phyloP scores from a whole-genome alignment of 2,329 filamentous ascomycete species.

The Phialophora verrucosa region DNA sequence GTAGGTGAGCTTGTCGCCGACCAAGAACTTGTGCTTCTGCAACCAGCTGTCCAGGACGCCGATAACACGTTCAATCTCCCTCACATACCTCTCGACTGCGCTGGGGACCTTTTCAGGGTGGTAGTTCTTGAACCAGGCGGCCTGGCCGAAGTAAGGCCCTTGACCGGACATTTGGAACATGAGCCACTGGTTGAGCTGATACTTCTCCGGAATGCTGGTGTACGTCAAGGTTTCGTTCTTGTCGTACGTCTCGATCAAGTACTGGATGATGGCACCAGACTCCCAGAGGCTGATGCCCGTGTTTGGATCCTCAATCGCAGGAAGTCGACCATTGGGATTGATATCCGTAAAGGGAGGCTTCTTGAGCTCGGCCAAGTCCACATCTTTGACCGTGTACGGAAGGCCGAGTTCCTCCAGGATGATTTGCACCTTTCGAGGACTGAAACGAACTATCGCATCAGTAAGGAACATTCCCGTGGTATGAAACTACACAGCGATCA shows the following conservation, averaged over 20 bases:
- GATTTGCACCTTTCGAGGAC: constrained; percentile 42
- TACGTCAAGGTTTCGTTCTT: constrained; percentile 48
- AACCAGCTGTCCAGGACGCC: constrained; percentile 53
- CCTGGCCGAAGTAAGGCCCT: constrained; percentile 58
- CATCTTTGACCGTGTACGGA: constrained; percentile 40
- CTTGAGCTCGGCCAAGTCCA: constrained; percentile 41
- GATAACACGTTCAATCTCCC: constrained; percentile 53
- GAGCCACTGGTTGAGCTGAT: constrained; percentile 53
- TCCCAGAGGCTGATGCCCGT: constrained; percentile 51
- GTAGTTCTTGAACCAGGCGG: constrained; percentile 50
- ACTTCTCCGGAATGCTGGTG: constrained; percentile 44
- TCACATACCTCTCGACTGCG: constrained; percentile 53
- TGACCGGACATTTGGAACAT: constrained; percentile 55
- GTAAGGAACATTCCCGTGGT: no score
- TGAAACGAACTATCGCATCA: constrained; percentile 9
- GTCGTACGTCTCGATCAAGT: constrained; percentile 55
- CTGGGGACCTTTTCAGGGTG: constrained; percentile 52
- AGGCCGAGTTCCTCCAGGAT: constrained; percentile 45
- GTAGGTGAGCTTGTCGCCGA: constrained; percentile 45
- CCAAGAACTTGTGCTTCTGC: constrained; percentile 42
- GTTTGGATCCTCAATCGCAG: constrained; percentile 47
- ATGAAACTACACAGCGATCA: not conserved
- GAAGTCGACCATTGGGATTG: constrained; percentile 43
- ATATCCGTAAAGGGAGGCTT: constrained; percentile 18
- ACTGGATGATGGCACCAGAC: constrained; percentile 54